phyloP scores from a whole-genome alignment of 805 yeast genomes.

The Debaryomyces castellii region DNA sequence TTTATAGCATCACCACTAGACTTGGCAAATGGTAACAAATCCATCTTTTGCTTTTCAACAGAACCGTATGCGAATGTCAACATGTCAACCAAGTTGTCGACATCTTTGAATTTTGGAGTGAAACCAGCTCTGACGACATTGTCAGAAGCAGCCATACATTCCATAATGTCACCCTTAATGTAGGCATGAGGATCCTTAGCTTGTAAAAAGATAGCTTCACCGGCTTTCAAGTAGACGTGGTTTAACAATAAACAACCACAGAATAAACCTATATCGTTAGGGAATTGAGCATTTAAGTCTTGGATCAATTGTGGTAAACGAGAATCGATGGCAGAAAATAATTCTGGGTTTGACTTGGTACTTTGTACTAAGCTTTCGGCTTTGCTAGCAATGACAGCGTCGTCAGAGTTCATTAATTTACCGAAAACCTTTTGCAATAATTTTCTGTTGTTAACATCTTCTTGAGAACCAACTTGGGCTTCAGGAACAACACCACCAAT shows the following conservation, averaged over 20 bases:
- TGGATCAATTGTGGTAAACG: slow-evolving; percentile 71
- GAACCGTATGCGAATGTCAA: slow-evolving; percentile 86
- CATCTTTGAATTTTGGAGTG: slow-evolving; percentile 99
- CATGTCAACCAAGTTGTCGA: slow-evolving; percentile 82
- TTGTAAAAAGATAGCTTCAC: slow-evolving; percentile 95
- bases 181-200: slow-evolving; percentile 99
- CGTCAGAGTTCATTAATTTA: slow-evolving; percentile 81
- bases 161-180: slow-evolving; percentile 94
- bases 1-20: slow-evolving; percentile 62
- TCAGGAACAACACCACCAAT: slow-evolving; percentile 43
- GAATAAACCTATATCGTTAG: slow-evolving; percentile 90
- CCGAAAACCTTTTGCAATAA: slow-evolving; percentile 76
- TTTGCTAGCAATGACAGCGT: slow-evolving; percentile 49
- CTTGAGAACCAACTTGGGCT: slow-evolving; percentile 49
- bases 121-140: slow-evolving; percentile 98
- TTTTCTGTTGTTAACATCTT: slow-evolving; percentile 57
- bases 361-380: slow-evolving; percentile 68
- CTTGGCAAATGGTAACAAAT: slow-evolving; percentile 55
- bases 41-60: slow-evolving; percentile 92
- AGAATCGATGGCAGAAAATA: slow-evolving; percentile 48
- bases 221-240: slow-evolving; percentile 77
- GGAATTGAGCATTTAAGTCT: slow-evolving; percentile 83
- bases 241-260: slow-evolving; percentile 93
- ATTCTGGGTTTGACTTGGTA: slow-evolving; percentile 56
- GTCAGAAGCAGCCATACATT: slow-evolving; percentile 99